Conservation (phyloP, 106 monocot species). For the Allium cepa region DNA sequence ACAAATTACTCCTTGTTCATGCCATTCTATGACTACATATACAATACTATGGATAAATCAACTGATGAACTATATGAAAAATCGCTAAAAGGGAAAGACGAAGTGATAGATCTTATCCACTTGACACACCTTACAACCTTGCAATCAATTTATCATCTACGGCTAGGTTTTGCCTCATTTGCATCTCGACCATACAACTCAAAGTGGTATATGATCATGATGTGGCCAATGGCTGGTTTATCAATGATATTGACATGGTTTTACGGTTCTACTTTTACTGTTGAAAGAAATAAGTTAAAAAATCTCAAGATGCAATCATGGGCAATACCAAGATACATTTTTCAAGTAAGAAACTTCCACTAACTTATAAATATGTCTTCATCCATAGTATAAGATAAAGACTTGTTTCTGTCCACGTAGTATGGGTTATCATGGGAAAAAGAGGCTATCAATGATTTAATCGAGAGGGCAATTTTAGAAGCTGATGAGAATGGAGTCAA, state of each 20-base stretch:
- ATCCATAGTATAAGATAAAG: no score
- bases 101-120: conserved; percentile 52
- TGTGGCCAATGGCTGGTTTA: conserved; percentile 43
- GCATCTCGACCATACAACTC: conserved; percentile 52
- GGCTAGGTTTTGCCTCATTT: conserved; percentile 56
- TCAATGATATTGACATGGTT: conserved; percentile 46
- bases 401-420: conserved; percentile 18
- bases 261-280: conserved; percentile 49
- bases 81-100: conserved; percentile 25
- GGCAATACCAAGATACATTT: conserved; percentile 65
- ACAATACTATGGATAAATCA: conserved; percentile 44
- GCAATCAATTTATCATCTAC: conserved; percentile 56
- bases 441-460: conserved; percentile 55
- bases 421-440: conserved; percentile 52
- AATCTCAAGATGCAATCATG: conserved; percentile 67
- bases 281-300: conserved; percentile 59
- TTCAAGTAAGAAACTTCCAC: conserved; percentile 39
- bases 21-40: conserved; percentile 80
- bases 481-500: conserved; percentile 64
- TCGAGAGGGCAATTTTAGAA: conserved; percentile 58
- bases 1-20: conserved; percentile 87
- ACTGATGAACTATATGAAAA: conserved; percentile 49
- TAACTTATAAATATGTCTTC: background rate
- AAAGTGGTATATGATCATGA: conserved; percentile 43
- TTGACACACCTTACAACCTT: conserved; percentile 61